Evolutionary conservation across 768 basidiomycete genomes (phyloP).

Genomic region (Trametes cubensis): DNA sequence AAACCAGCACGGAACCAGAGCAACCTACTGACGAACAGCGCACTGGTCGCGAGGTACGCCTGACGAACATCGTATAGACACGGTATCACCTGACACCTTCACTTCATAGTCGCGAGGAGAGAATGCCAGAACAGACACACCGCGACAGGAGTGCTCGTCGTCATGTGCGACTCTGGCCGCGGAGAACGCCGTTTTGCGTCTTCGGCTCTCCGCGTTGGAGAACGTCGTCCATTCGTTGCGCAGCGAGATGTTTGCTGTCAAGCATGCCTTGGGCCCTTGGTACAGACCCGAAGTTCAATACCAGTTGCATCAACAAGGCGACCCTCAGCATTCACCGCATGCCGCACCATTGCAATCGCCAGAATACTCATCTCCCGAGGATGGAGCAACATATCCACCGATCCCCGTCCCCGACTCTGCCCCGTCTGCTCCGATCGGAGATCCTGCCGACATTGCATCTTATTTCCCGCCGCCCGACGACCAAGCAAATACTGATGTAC

Average conservation of each 20-base stretch:
- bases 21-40: neutral
- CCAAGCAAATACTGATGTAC: neutral
- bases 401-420: constrained; percentile 19
- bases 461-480: constrained; percentile 41
- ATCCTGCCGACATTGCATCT: constrained; percentile 32
- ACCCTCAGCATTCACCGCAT: neutral
- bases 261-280: constrained; percentile 69
- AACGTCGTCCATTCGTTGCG: constrained; percentile 51
- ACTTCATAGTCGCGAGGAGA: neutral
- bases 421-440: constrained; percentile 21
- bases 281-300: constrained; percentile 42
- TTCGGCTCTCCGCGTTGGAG: constrained; percentile 62
- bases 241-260: constrained; percentile 59
- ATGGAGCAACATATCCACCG: neutral
- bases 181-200: constrained; percentile 68
- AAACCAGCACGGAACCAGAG: neutral
- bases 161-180: constrained; percentile 42
- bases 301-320: constrained; percentile 14
- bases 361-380: neutral
- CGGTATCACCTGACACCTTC: no score
- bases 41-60: neutral
- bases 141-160: neutral
- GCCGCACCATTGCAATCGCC: neutral
- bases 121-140: neutral
- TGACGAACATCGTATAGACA: no score